phyloP scores from a whole-genome alignment of 805 yeast species.

The Candida morakotiae region DNA sequence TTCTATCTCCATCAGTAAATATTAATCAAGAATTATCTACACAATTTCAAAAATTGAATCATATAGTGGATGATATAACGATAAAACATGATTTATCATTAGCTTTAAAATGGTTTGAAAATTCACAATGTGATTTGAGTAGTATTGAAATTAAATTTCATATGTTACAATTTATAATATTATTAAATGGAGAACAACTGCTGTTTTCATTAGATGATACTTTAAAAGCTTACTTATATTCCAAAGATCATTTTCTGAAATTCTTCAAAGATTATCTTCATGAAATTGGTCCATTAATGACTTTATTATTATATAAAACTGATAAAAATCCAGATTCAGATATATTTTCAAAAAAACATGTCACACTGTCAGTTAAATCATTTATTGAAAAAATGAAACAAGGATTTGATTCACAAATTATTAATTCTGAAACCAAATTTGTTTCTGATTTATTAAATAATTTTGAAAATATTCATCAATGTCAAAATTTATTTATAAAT shows the following conservation, averaged over 20 bases:
- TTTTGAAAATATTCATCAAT: slow-evolving; percentile 25
- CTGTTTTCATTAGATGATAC: slow-evolving; percentile 20
- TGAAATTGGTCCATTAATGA: slow-evolving; percentile 34
- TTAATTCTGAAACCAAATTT: slow-evolving; percentile 20
- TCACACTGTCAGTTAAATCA: slow-evolving; percentile 16
- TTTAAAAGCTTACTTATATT: slow-evolving; percentile 32
- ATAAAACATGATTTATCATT: slow-evolving; percentile 26
- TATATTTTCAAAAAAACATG: slow-evolving; percentile 14
- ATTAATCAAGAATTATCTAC: slow-evolving; percentile 21
- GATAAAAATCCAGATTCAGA: slow-evolving; percentile 10
- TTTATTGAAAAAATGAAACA: slow-evolving; percentile 21
- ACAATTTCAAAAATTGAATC: slow-evolving; percentile 25
- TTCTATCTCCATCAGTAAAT: slow-evolving; percentile 16
- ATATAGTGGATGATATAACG: slow-evolving; percentile 31
- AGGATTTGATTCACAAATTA: slow-evolving; percentile 16
- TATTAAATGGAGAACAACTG: slow-evolving; percentile 18
- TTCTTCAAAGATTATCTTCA: slow-evolving; percentile 27
- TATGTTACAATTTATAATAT: slow-evolving; percentile 32
- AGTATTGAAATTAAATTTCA: slow-evolving; percentile 35
- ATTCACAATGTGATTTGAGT: slow-evolving; percentile 1
- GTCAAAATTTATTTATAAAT: slow-evolving; percentile 27
- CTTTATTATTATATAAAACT: slow-evolving; percentile 21
- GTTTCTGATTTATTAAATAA: slow-evolving; percentile 27
- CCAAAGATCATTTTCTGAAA: slow-evolving; percentile 31
- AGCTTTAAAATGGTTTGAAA: slow-evolving; percentile 35